phyloP scores from a whole-genome alignment of 2,329 filamentous ascomycete genomes.

The Fusarium robinianum region DNA sequence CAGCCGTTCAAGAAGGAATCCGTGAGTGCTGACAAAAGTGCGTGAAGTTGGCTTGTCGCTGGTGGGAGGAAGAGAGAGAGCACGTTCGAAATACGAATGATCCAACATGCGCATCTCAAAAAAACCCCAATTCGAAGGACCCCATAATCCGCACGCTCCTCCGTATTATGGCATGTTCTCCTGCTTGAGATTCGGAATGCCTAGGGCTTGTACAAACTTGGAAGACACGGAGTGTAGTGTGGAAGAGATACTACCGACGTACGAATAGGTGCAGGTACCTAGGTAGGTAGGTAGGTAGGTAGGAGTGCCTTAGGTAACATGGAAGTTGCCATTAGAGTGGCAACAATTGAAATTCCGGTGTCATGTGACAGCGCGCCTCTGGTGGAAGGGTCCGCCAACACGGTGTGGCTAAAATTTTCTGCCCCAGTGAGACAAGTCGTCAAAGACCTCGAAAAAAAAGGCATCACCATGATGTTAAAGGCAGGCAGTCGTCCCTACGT shows the following conservation, averaged over 20 bases:
- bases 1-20: too few species aligned
- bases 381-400: constrained; percentile 12
- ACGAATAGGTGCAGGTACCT: too few species aligned
- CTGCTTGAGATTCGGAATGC: too few species aligned
- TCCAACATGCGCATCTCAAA: neutral
- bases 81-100: neutral
- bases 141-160: too few species aligned
- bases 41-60: too few species aligned
- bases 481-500: constrained; percentile 38
- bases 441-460: neutral
- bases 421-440: constrained; percentile 10
- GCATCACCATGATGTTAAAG: constrained; percentile 38
- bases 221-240: neutral
- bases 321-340: constrained; percentile 15
- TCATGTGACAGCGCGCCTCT: constrained; percentile 35
- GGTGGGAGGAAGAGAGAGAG: too few species aligned
- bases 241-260: neutral
- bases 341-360: constrained; percentile 7
- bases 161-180: too few species aligned
- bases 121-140: neutral
- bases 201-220: too few species aligned
- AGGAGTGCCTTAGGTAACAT: neutral
- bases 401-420: constrained; percentile 35
- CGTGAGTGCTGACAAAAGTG: too few species aligned
- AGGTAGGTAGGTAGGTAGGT: too few species aligned